Evolutionary conservation across 352 stramenopile genomes (phyloP).

Genomic region (Phytopythium aichiense): DNA sequence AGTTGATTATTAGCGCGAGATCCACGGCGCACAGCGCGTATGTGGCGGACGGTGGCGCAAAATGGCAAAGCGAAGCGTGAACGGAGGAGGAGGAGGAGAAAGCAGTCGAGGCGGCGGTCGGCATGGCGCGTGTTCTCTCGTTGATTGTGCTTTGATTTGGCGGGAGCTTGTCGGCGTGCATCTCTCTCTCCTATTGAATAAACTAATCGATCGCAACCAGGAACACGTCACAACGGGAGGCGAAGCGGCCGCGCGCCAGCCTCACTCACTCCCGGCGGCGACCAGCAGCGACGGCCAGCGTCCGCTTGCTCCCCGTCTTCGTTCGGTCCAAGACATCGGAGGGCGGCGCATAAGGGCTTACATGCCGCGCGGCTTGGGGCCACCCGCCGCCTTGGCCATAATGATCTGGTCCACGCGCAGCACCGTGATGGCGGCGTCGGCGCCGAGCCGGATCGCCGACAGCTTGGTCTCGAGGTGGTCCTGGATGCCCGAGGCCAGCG

Average conservation of each 20-base stretch:
- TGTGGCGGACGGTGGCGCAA: not conserved
- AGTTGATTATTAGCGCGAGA: conserved; percentile 1
- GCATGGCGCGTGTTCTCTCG: conserved; percentile 6
- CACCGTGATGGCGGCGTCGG: conserved; percentile 97
- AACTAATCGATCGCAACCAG: conserved; percentile 36
- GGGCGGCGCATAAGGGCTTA: conserved; percentile 21
- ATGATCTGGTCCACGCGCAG: conserved; percentile 99
- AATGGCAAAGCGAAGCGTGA: not conserved
- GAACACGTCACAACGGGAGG: conserved; percentile 26
- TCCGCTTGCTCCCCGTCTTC: not conserved
- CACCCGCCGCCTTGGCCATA: conserved; percentile 96
- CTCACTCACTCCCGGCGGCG: not conserved
- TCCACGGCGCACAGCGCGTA: not conserved
- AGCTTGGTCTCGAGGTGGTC: conserved; percentile 97
- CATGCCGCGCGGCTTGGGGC: conserved; percentile 89
- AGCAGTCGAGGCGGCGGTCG: not conserved
- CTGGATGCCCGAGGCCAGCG: conserved; percentile 72
- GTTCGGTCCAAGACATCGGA: not conserved
- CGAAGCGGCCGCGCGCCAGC: conserved; percentile 15
- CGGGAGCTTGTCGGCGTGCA: conserved; percentile 10
- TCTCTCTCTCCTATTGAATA: conserved; percentile 57
- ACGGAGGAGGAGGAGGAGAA: not conserved
- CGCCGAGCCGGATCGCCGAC: conserved; percentile 95
- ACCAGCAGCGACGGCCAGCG: not conserved
- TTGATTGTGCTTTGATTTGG: conserved; percentile 4